Conservation (phyloP, 495 filamentous ascomycete genomes). For the Letharia lupina region DNA sequence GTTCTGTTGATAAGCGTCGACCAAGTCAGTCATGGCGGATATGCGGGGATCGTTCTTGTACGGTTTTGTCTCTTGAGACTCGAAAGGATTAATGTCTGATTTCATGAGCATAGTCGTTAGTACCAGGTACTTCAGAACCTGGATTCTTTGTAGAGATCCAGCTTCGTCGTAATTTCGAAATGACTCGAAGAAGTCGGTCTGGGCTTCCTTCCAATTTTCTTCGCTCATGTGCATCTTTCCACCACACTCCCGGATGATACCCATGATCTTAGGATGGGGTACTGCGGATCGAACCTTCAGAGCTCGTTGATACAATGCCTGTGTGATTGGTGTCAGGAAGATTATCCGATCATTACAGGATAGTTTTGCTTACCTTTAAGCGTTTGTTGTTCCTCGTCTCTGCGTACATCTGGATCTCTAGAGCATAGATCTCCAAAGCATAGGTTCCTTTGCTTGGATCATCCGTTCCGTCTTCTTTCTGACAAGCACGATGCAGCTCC, state of each 20-base stretch:
- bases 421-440: constrained; percentile 86
- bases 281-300: constrained; percentile 89
- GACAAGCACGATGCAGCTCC: constrained; percentile 83
- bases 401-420: constrained; percentile 98
- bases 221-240: constrained; percentile 99
- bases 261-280: constrained; percentile 97
- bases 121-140: constrained; percentile 95
- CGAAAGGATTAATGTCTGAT: constrained; percentile 98
- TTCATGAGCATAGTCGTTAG: constrained; percentile 98
- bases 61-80: constrained; percentile 98
- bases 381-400: constrained; percentile 96
- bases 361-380: constrained; percentile 51
- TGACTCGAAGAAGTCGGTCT: constrained; percentile 96
- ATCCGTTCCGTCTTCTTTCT: constrained; percentile 79
- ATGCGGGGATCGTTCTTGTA: constrained; percentile 95
- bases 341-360: background rate
- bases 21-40: constrained; percentile 91
- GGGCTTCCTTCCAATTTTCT: constrained; percentile 96
- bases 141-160: constrained; percentile 88
- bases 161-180: constrained; percentile 99
- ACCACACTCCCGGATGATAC: constrained; percentile 95
- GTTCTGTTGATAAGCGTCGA: constrained; percentile 92
- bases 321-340: background rate
- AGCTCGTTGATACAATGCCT: constrained; percentile 78
- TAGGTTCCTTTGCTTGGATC: constrained; percentile 97